phyloP scores from a whole-genome alignment of 768 basidiomycete genomes.

The Xanthoconium stramineum region DNA sequence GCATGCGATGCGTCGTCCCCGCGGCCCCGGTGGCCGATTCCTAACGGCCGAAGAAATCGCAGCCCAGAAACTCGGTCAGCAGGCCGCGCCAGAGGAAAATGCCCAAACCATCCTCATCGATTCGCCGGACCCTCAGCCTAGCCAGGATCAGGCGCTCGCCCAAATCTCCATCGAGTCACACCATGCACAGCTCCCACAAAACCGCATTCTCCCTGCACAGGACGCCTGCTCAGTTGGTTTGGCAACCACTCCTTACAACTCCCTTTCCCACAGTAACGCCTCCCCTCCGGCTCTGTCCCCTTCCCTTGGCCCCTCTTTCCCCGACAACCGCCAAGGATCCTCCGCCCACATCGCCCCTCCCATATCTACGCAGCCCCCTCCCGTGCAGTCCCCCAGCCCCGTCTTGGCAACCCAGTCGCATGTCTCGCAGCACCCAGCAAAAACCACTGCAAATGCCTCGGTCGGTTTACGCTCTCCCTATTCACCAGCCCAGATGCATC shows the following conservation, averaged over 20 bases:
- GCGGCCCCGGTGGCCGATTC: slow-evolving; percentile 96
- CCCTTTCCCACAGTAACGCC: slow-evolving; percentile 24
- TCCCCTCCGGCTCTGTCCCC: slow-evolving; percentile 20
- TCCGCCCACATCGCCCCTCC: slow-evolving; percentile 20
- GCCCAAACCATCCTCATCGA: slow-evolving; percentile 18
- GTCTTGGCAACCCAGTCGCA: slow-evolving; percentile 14
- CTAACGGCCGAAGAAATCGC: slow-evolving; percentile 95
- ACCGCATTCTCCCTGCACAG: slow-evolving; percentile 17
- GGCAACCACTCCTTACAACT: slow-evolving; percentile 13
- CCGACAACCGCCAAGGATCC: slow-evolving; percentile 14
- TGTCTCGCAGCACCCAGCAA: slow-evolving; percentile 25
- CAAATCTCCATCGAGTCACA: slow-evolving; percentile 5
- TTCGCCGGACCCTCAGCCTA: slow-evolving; percentile 12
- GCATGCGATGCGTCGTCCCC: slow-evolving; percentile 95
- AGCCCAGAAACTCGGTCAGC: slow-evolving; percentile 56
- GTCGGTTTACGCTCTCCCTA: slow-evolving; percentile 60
- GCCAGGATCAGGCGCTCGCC: slow-evolving; percentile 6
- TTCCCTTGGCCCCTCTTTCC: slow-evolving; percentile 17
- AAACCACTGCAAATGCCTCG: slow-evolving; percentile 35
- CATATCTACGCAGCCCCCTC: slow-evolving; percentile 18
- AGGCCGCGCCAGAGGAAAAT: slow-evolving; percentile 25
- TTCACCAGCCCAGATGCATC: slow-evolving; percentile 63
- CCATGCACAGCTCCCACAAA: slow-evolving; percentile 17
- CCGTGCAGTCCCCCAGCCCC: slow-evolving; percentile 19
- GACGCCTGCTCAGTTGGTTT: slow-evolving; percentile 9